A percentile compares a stretch with the other conserved stretches of the same genome.
phyloP scores from a whole-genome alignment of 2,329 filamentous ascomycete genomes.

The Fusarium dlaminii region DNA sequence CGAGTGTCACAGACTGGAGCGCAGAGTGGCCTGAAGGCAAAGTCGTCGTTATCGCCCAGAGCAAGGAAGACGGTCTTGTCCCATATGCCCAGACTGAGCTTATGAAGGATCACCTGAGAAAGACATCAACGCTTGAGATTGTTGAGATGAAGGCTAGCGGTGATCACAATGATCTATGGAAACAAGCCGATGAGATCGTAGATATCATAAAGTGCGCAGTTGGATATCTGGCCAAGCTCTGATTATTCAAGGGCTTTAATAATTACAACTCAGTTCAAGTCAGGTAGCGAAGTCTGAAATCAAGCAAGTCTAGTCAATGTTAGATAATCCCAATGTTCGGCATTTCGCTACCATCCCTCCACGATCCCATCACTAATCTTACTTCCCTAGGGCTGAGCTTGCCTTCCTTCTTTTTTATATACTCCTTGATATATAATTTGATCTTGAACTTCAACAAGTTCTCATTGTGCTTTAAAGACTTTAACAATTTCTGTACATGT shows the following conservation, averaged over 20 bases:
- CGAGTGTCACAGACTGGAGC: not conserved
- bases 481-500: too few species aligned
- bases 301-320: not conserved
- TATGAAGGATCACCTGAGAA: not conserved
- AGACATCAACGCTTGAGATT: not conserved
- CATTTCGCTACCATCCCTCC: not conserved
- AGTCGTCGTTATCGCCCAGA: not conserved
- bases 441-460: not conserved
- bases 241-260: fast-evolving
- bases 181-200: not conserved
- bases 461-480: too few species aligned
- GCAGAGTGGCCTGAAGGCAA: not conserved
- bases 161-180: slow-evolving; percentile 7
- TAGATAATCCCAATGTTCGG: not conserved
- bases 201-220: not conserved
- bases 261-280: not conserved
- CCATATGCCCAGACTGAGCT: not conserved
- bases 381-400: too few species aligned
- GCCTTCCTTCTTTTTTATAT: not conserved
- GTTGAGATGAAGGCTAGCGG: not conserved
- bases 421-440: not conserved
- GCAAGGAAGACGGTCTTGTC: not conserved
- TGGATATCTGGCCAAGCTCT: not conserved
- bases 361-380: not conserved
- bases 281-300: not conserved